Percentiles rank a stretch among this genome's conserved stretches.
phyloP scores from a whole-genome alignment of 2,329 filamentous ascomycete genomes.

The Fusarium humuli region DNA sequence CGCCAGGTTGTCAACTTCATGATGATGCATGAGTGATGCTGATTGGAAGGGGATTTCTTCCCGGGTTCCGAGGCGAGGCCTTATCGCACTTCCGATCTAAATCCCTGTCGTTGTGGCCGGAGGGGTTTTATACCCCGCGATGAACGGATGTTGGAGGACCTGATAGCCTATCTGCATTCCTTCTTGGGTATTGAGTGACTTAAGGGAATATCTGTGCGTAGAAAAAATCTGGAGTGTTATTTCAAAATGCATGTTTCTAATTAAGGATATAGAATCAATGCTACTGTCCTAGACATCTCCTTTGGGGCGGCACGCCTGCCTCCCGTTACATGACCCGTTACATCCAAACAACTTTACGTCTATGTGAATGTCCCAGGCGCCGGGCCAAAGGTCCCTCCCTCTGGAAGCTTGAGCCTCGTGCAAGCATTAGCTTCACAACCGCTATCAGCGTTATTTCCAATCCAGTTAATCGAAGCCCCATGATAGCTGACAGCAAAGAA shows the following conservation, averaged over 20 bases:
- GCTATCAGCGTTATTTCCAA: constrained; percentile 54
- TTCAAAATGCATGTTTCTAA: background rate
- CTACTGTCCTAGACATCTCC: background rate
- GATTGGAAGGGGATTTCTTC: constrained; percentile 43
- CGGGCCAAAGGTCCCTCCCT: constrained; percentile 50
- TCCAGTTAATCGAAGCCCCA: constrained; percentile 56
- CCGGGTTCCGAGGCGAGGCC: background rate
- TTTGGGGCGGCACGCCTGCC: no score
- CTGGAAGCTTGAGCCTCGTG: constrained; percentile 39
- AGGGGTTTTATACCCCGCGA: background rate
- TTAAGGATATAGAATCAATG: background rate
- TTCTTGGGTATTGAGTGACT: background rate
- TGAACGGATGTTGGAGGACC: background rate
- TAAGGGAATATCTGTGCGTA: background rate
- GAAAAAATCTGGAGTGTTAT: background rate
- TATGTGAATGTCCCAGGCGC: constrained; percentile 30
- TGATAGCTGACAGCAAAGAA: constrained; percentile 61
- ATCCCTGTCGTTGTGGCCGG: background rate
- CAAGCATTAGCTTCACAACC: constrained; percentile 46
- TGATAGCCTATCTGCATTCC: background rate
- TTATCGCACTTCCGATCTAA: background rate
- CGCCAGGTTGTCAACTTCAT: background rate
- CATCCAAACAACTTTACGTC: background rate
- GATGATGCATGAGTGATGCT: background rate
- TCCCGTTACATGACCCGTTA: fast-evolving